Percentiles rank a stretch among this genome's conserved stretches.
These are phyloP conservation scores for Botrytis pseudocinerea DNA, from an alignment of 2,329 filamentous ascomycete genomes.

Conservation along the genomic window DNA sequence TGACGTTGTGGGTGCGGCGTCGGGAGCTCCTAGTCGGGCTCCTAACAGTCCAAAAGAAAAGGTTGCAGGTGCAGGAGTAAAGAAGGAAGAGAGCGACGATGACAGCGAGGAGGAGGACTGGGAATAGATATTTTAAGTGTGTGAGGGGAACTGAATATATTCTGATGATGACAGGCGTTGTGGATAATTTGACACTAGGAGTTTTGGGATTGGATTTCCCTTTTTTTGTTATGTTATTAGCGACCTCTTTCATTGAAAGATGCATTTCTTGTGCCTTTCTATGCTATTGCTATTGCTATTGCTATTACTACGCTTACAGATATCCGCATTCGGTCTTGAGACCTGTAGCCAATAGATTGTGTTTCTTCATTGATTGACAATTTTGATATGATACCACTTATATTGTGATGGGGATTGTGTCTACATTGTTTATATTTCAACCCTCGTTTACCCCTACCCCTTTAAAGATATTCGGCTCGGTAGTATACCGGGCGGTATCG, in stretches of 20 bases:
- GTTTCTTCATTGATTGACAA: neutral
- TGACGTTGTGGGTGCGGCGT: constrained; percentile 80
- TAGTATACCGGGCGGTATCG: too few relatives aligned
- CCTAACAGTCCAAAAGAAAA: constrained; percentile 64
- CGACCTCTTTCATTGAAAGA: neutral
- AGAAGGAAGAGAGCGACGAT: constrained; percentile 50
- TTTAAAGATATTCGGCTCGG: too few relatives aligned
- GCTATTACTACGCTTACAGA: neutral
- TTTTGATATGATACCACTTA: neutral
- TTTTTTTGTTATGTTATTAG: neutral
- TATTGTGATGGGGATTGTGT: neutral
- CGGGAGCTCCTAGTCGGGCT: constrained; percentile 75
- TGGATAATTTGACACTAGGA: neutral
- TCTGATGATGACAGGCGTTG: constrained; percentile 27
- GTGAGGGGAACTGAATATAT: neutral
- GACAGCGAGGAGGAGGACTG: constrained; percentile 76
- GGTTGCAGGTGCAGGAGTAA: constrained; percentile 61
- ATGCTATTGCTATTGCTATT: neutral
- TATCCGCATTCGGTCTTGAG: neutral
- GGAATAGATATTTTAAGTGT: constrained; percentile 53
- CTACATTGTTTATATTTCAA: neutral
- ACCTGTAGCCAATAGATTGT: neutral
- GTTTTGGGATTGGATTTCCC: constrained; percentile 11
- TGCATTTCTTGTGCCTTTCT: neutral
- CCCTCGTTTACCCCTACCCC: neutral